A percentile compares a stretch with the other conserved stretches of the same genome.
These are phyloP conservation scores for Penicillium longicatenatum DNA, from an alignment of 495 filamentous ascomycete genomes.

Conservation along the genomic window DNA sequence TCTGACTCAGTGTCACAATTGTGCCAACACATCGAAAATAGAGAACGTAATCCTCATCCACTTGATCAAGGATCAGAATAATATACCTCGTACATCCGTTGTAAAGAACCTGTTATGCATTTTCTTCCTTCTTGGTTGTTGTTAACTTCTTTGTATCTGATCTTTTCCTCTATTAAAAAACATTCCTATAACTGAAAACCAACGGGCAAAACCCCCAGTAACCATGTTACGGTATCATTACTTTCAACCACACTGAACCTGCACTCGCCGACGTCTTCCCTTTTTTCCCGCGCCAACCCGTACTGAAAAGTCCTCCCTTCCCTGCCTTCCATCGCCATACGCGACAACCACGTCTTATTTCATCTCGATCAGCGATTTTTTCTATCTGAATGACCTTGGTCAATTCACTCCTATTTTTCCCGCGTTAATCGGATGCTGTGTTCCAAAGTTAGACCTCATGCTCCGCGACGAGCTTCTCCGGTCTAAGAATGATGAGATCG, in stretches of 20 bases:
- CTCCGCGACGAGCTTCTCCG: constrained; percentile 59
- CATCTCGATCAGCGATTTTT: constrained; percentile 57
- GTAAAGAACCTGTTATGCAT: not conserved
- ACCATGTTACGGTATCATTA: constrained; percentile 6
- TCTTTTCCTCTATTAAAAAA: not conserved
- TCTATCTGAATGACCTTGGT: constrained; percentile 52
- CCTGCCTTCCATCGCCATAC: constrained; percentile 43
- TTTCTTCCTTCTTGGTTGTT: not conserved
- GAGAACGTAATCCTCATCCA: not conserved
- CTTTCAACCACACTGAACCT: constrained; percentile 8
- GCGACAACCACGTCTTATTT: constrained; percentile 52
- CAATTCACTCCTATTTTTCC: constrained; percentile 47
- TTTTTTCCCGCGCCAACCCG: constrained; percentile 33
- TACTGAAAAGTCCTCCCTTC: constrained; percentile 44
- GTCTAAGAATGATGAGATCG: constrained; percentile 64
- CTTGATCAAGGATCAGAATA: not conserved
- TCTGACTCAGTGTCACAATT: not conserved
- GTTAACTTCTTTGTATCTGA: not conserved
- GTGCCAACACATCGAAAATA: constrained; percentile 5
- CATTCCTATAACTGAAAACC: not conserved
- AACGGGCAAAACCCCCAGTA: not conserved
- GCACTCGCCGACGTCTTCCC: constrained; percentile 15
- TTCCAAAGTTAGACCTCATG: constrained; percentile 55
- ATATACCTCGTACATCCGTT: not conserved
- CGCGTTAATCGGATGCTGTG: constrained; percentile 63